A percentile compares a stretch with the other conserved stretches of the same genome.
These are phyloP conservation scores for Aureobasidium sp. DNA, from an alignment of 2,329 filamentous ascomycete species.

Conservation along the genomic window DNA sequence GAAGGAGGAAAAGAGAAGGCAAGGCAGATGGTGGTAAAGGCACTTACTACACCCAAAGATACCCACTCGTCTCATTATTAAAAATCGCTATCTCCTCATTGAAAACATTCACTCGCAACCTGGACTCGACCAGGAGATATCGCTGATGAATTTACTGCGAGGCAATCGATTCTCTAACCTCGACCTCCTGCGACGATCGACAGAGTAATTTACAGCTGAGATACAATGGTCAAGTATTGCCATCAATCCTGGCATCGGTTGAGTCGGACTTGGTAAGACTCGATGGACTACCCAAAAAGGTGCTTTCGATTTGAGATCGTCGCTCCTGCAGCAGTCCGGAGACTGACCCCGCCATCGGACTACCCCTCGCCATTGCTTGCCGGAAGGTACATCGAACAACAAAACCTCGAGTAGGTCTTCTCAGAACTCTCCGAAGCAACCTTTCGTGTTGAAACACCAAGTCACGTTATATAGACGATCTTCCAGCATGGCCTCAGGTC, in stretches of 20 bases:
- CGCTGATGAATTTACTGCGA: too few relatives aligned
- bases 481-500: not conserved
- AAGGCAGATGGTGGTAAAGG: conserved; percentile 26
- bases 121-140: not conserved
- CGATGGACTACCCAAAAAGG: not conserved
- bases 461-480: not conserved
- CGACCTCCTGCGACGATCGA: too few relatives aligned
- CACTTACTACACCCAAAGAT: not conserved
- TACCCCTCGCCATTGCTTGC: not conserved
- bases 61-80: not conserved
- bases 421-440: too few relatives aligned
- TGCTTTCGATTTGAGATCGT: not conserved
- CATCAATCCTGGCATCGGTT: not conserved
- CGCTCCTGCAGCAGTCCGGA: not conserved
- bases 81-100: not conserved
- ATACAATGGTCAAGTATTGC: not conserved
- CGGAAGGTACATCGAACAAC: not conserved
- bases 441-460: not conserved
- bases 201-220: too few relatives aligned
- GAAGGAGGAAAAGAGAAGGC: conserved; percentile 38
- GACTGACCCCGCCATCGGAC: not conserved
- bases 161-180: not conserved
- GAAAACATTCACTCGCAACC: not conserved
- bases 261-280: not conserved
- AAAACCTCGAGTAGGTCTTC: not conserved